Conservation (phyloP, 1,139 yeast species). For the Hansenula sp. region DNA sequence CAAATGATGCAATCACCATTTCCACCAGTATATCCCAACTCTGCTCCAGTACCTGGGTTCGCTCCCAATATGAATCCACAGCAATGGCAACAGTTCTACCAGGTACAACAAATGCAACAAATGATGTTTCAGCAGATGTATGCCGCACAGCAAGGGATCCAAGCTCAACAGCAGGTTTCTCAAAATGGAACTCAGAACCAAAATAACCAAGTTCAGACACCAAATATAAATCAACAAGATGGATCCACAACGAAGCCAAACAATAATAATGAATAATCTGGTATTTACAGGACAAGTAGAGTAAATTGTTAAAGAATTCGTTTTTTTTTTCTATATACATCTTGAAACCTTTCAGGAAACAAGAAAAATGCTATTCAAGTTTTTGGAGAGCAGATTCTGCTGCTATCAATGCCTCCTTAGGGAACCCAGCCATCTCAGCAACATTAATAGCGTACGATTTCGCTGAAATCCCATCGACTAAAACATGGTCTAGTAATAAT, state of each 20-base stretch:
- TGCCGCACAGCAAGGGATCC: constrained; percentile 17
- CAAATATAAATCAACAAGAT: too few species aligned
- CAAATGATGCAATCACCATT: constrained; percentile 12
- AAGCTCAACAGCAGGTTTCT: constrained; percentile 4
- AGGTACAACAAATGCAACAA: constrained; percentile 30
- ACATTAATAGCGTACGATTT: constrained; percentile 84
- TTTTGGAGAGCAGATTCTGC: background rate
- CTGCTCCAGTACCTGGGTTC: background rate
- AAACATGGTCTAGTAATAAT: constrained; percentile 54
- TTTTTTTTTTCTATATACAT: too few species aligned
- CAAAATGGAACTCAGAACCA: background rate
- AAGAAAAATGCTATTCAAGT: background rate
- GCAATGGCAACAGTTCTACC: constrained; percentile 19
- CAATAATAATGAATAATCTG: too few species aligned
- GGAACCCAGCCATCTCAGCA: constrained; percentile 84
- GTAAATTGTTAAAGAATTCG: too few species aligned
- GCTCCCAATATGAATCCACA: constrained; percentile 7
- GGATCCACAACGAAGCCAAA: too few species aligned
- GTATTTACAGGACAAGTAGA: too few species aligned
- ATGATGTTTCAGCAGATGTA: constrained; percentile 27
- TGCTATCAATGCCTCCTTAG: constrained; percentile 36
- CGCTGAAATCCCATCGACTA: constrained; percentile 68
- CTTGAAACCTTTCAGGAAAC: too few species aligned
- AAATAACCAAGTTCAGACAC: too few species aligned
- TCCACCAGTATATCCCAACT: constrained; percentile 10